Evolutionary conservation across 1,284 basidiomycete genomes (phyloP), one percentile per base, ranked within the genome.

Genomic region (Naganishia cerealis): DNA sequence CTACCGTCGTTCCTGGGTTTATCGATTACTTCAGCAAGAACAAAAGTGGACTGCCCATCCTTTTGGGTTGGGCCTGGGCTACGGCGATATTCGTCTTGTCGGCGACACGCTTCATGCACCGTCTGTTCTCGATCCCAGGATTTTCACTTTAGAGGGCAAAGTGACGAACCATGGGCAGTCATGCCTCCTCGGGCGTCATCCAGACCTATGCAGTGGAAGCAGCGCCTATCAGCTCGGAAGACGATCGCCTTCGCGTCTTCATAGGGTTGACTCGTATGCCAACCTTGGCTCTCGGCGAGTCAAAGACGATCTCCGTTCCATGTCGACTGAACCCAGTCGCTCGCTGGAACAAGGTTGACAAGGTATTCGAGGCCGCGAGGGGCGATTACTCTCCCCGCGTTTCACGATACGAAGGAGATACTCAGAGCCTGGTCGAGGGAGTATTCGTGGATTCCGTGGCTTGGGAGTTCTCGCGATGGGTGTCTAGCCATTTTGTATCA

Each of bases 21-120:
- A 67, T 33, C 43, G 65, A 21, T 39, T 67, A 15, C n/a, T 48
- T 15, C 43, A 57, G 21, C 55, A 43, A 46, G 21, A 57, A 21
- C 16, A 18, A 16, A 40, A 39, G 24, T 3, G 33, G 21, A 43
- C 65, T 18, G 65, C 65, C 9, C 58, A 67, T 46, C 56, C 65
- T 6, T 67, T 67, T 46, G 65, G 65, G 9, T 67, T 67, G 13
- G 65, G 56, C 29, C 39, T 66, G 6, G 65, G 65, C 16, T 67
- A 67, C 38, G 65, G 46, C 13, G 24, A 58, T 6, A 39, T 67
- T 24, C 6, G 43, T 36, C 24, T 53, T n/a, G 33, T 43, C 15
- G 43, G 43, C 15, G 40, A 67, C 3, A 10, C 55, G 29, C n/a
- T 67, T 4, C 33, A 50, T 10, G 6, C 26, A 9, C 12, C 36